These are phyloP conservation scores for Sphaerulina musiva DNA, from an alignment of 2,329 filamentous ascomycete species.

Conservation along the genomic window DNA sequence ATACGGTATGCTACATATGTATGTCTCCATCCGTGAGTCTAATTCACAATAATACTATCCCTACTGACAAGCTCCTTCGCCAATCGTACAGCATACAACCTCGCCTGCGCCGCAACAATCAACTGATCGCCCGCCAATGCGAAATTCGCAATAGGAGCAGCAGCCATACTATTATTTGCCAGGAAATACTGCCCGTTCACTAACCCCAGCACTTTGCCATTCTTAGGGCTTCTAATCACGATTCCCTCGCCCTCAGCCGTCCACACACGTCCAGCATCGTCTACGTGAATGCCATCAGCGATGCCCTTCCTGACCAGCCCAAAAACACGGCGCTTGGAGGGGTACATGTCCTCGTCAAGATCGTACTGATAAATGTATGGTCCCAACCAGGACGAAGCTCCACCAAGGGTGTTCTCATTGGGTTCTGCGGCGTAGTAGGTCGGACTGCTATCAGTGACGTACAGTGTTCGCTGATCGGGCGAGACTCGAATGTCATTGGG, in stretches of 20 bases:
- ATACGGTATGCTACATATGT: no score
- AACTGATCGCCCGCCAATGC: constrained; percentile 8
- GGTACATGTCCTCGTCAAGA: constrained; percentile 15
- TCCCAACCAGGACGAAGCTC: constrained; percentile 1
- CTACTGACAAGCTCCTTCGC: neutral
- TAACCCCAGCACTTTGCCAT: constrained; percentile 1
- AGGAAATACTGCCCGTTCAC: neutral
- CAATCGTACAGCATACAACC: neutral
- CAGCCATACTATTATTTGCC: neutral
- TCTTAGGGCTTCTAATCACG: constrained; percentile 9
- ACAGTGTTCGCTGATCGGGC: constrained; percentile 8
- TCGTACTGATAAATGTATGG: constrained; percentile 17
- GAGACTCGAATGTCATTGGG: constrained; percentile 9
- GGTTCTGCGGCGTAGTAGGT: neutral
- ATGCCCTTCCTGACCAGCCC: constrained; percentile 16
- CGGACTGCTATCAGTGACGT: constrained; percentile 8
- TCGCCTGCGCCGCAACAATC: neutral
- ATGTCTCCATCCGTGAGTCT: no score
- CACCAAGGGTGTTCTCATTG: neutral
- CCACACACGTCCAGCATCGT: constrained; percentile 23
- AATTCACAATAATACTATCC: neutral
- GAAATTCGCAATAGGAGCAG: constrained; percentile 6
- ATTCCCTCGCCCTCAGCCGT: constrained; percentile 24
- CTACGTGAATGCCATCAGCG: constrained; percentile 23
- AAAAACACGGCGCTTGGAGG: constrained; percentile 18